phyloP scores from a whole-genome alignment of 73 alveolate species.

The Paraurostyla sp. region DNA sequence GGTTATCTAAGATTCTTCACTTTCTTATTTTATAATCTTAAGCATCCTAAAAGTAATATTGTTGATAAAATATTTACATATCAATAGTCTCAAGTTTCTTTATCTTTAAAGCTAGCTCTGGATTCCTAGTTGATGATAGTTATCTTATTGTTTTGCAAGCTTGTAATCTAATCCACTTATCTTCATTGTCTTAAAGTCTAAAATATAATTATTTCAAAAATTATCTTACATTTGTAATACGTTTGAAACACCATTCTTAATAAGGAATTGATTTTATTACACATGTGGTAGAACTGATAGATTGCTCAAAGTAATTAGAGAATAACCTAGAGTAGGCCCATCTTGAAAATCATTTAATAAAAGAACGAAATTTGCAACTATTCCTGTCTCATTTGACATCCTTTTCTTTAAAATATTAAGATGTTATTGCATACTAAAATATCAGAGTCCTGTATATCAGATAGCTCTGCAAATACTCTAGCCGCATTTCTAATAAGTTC shows the following conservation, averaged over 20 bases:
- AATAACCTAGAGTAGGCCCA: constrained; percentile 41
- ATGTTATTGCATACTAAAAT: neutral
- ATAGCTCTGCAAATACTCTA: constrained; percentile 34
- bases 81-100: constrained; percentile 8
- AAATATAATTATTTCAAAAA: neutral
- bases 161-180: constrained; percentile 25
- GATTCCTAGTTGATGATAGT: constrained; percentile 31
- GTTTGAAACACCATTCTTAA: constrained; percentile 44
- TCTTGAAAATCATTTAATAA: constrained; percentile 39
- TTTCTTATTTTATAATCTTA: constrained; percentile 24
- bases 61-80: neutral
- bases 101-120: constrained; percentile 33
- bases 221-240: constrained; percentile 19
- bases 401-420: constrained; percentile 2
- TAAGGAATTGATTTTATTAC: constrained; percentile 21
- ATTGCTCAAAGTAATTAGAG: constrained; percentile 32
- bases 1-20: neutral
- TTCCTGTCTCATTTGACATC: constrained; percentile 46
- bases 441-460: constrained; percentile 24
- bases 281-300: constrained; percentile 33
- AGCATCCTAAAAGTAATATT: constrained; percentile 1
- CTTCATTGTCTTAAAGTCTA: constrained; percentile 53
- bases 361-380: constrained; percentile 45
- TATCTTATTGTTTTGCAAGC: constrained; percentile 39
- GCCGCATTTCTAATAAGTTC: constrained; percentile 22